phyloP scores from a whole-genome alignment of 345 rosid genomes.

The Gossypium longicalyx region DNA sequence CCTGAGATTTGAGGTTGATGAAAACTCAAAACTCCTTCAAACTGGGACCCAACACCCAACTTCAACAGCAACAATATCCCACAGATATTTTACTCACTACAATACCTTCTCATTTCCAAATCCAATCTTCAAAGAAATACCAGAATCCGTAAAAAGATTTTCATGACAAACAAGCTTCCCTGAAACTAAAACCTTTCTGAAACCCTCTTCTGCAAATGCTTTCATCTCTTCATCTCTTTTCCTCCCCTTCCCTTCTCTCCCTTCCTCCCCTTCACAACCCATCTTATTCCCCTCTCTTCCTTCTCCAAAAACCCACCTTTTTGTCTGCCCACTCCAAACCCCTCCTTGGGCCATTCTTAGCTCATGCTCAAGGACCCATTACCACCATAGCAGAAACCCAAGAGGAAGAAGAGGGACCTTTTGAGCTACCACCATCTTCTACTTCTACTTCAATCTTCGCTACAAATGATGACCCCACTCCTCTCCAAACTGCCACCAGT shows the following conservation, averaged over 20 bases:
- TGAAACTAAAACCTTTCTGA: background rate
- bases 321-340: constrained; percentile 16
- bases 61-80: background rate
- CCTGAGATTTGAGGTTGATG: background rate
- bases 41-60: background rate
- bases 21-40: background rate
- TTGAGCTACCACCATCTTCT: constrained; percentile 50
- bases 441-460: constrained; percentile 56
- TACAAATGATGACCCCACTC: constrained; percentile 66
- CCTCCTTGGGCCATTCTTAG: constrained; percentile 27
- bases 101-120: background rate
- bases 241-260: constrained; percentile 20
- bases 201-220: constrained; percentile 26
- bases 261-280: constrained; percentile 12
- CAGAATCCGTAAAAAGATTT: background rate
- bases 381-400: constrained; percentile 20
- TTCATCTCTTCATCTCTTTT: constrained; percentile 36
- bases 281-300: constrained; percentile 10
- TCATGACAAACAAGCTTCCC: background rate
- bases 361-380: constrained; percentile 30
- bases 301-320: constrained; percentile 20
- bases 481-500: constrained; percentile 75
- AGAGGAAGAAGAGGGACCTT: constrained; percentile 55
- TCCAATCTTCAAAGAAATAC: background rate
- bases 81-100: background rate